phyloP scores from a whole-genome alignment of 2,329 filamentous ascomycete species.

The Paecilomyces fulvus region DNA sequence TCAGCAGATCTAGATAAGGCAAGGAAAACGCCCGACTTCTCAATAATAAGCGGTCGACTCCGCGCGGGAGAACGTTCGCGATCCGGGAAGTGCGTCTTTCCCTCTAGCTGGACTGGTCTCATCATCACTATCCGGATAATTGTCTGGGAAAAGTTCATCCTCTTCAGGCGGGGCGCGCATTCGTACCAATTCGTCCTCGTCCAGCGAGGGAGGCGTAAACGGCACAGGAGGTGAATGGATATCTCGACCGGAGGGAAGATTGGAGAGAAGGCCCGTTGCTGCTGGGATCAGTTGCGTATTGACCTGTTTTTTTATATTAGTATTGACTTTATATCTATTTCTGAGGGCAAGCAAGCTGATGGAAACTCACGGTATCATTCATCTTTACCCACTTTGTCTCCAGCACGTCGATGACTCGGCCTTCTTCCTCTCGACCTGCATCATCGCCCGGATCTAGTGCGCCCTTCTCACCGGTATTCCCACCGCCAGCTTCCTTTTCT shows the following conservation, averaged over 20 bases:
- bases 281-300: conserved; percentile 71
- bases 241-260: conserved; percentile 81
- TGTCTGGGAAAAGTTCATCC: conserved; percentile 25
- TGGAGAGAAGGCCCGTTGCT: conserved; percentile 60
- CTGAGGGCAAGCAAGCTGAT: background rate
- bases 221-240: conserved; percentile 61
- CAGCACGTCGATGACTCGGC: conserved; percentile 75
- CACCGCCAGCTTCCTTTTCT: conserved; percentile 51
- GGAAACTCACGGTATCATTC: conserved; percentile 70
- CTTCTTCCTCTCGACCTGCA: conserved; percentile 77
- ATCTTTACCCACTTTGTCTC: conserved; percentile 83
- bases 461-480: conserved; percentile 15
- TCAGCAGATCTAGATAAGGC: background rate
- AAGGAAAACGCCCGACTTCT: conserved; percentile 5
- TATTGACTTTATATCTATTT: background rate
- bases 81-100: conserved; percentile 21
- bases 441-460: conserved; percentile 54
- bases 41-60: conserved; percentile 29
- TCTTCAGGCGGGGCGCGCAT: conserved; percentile 52
- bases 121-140: conserved; percentile 29
- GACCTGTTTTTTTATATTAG: conserved; percentile 44
- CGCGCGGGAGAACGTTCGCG: conserved; percentile 9
- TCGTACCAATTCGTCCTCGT: conserved; percentile 50
- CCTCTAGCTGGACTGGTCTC: conserved; percentile 13
- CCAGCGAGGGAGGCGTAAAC: conserved; percentile 58